phyloP scores from a whole-genome alignment of 192 early-diverging fungal genomes.

The Coemansia sp. region DNA sequence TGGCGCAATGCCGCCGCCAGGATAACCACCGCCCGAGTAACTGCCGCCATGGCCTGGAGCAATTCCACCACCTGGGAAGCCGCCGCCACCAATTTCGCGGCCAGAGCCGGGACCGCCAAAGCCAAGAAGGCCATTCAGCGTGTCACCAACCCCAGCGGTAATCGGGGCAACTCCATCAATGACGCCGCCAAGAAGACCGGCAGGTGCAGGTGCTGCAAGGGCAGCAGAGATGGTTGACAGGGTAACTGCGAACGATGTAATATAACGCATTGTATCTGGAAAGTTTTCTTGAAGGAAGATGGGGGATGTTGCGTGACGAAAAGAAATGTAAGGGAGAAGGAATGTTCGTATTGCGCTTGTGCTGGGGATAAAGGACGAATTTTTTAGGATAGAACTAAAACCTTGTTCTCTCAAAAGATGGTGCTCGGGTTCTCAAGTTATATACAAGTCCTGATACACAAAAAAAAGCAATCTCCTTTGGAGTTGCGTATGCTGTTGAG shows the following conservation, averaged over 20 bases:
- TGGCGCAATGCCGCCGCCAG: background rate
- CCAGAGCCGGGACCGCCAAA: background rate
- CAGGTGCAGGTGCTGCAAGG: slow-evolving; percentile 13
- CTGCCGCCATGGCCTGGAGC: background rate
- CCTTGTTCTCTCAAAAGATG: no score
- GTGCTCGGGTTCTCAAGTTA: no score
- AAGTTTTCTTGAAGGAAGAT: background rate
- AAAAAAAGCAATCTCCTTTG: no score
- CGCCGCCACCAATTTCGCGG: background rate
- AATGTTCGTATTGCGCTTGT: no score
- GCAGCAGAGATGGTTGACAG: slow-evolving; percentile 20
- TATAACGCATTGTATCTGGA: slow-evolving; percentile 20
- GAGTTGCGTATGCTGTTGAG: no score
- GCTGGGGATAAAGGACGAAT: no score
- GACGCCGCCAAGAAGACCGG: slow-evolving; percentile 24
- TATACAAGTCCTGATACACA: no score
- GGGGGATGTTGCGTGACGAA: background rate
- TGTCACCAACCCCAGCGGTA: slow-evolving; percentile 18
- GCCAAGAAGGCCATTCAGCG: slow-evolving; percentile 20
- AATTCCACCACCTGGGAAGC: background rate
- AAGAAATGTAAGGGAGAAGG: background rate
- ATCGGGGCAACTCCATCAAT: slow-evolving; percentile 22
- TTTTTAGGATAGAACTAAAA: no score
- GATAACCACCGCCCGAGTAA: background rate
- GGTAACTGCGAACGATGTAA: slow-evolving; percentile 24